phyloP scores from a whole-genome alignment of 1,139 yeast genomes.

The Arxiozyma heterogenica region DNA sequence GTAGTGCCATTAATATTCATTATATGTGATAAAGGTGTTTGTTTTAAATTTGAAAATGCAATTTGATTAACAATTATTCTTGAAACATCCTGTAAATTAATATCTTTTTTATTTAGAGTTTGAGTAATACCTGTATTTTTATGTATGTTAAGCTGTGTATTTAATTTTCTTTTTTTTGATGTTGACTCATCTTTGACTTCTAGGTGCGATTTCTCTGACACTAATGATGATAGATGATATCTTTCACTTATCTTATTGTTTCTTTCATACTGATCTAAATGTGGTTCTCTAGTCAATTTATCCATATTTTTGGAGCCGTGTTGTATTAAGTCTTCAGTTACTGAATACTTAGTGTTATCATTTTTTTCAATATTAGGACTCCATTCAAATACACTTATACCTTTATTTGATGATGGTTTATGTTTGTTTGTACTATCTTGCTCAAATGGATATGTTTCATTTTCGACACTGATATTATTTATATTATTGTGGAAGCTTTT shows the following conservation, averaged over 20 bases:
- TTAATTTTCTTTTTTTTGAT: not conserved
- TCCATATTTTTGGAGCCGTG: not conserved
- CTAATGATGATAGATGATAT: not conserved
- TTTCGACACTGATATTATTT: not conserved
- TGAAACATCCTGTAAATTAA: slow-evolving; percentile 35
- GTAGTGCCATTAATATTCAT: slow-evolving; percentile 47
- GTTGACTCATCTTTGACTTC: not conserved
- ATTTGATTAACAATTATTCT: slow-evolving; percentile 70
- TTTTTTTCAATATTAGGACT: not conserved
- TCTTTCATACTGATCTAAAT: not conserved
- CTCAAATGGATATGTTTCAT: no score
- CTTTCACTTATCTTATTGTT: not conserved
- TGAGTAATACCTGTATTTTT: not conserved
- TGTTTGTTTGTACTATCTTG: no score
- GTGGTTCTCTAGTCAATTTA: not conserved
- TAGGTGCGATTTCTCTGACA: not conserved
- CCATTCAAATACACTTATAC: no score
- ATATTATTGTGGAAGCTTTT: no score
- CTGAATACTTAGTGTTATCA: not conserved
- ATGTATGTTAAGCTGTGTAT: not conserved
- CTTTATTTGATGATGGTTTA: not conserved
- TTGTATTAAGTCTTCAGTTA: not conserved
- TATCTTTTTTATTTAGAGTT: not conserved
- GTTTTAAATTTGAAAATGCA: slow-evolving; percentile 80
- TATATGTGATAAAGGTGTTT: slow-evolving; percentile 69